A percentile compares a stretch with the other conserved stretches of the same genome.
Conservation (phyloP, 371 early-diverging fungal species). For the Funneliformis caledonium region DNA sequence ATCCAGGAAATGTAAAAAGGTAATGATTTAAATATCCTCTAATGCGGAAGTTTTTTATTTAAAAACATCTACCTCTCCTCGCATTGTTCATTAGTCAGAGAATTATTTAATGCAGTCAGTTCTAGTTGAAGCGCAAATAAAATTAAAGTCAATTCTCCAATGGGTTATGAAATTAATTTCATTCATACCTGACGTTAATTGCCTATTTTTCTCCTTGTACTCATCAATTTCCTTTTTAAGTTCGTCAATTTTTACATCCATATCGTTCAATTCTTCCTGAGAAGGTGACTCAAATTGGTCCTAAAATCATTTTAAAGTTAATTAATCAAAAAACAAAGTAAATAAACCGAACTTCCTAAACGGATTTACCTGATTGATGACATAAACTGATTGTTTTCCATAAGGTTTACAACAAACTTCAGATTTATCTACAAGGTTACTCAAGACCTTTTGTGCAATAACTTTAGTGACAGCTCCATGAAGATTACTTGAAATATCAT, state of each 20-base stretch:
- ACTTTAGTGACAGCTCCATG: conserved; percentile 47
- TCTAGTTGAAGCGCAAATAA: conserved; percentile 12
- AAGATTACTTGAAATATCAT: conserved; percentile 58
- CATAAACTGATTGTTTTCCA: conserved; percentile 58
- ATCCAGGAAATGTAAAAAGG: neutral
- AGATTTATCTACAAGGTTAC: conserved; percentile 46
- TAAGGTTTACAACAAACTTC: conserved; percentile 47
- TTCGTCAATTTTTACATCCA: conserved; percentile 44
- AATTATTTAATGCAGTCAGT: conserved; percentile 39
- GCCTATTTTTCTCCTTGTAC: conserved; percentile 41
- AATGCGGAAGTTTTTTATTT: neutral
- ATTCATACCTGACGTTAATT: conserved; percentile 41
- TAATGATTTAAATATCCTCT: too few species aligned
- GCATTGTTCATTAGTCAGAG: conserved; percentile 44
- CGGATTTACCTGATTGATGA: conserved; percentile 50
- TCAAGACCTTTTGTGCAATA: conserved; percentile 47
- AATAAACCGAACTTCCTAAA: neutral
- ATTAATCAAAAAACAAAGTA: neutral
- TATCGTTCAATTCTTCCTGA: conserved; percentile 41
- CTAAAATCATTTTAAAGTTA: conserved; percentile 22
- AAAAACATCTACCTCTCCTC: conserved; percentile 16
- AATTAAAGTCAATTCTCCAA: neutral
- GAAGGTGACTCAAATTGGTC: conserved; percentile 43
- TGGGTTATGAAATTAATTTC: neutral
- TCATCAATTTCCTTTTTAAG: conserved; percentile 40